These are phyloP conservation scores for Helianthus annuus DNA, from an alignment of 129 eudicot species.

Conservation along the genomic window HanXRQr2.0-SUNRISE NC_035437.2:149770854-149771353, in stretches of 20 bases:
- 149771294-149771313: too few relatives aligned
- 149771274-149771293: too few relatives aligned
- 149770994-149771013: slow-evolving; percentile 27
- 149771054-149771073: slow-evolving; percentile 24
- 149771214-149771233: too few relatives aligned
- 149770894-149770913: neutral
- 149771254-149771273: too few relatives aligned
- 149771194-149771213: too few relatives aligned
- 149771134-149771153: too few relatives aligned
- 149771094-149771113: slow-evolving; percentile 19
- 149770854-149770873: slow-evolving; percentile 12
- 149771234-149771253: too few relatives aligned
- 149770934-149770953: neutral
- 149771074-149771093: slow-evolving; percentile 24
- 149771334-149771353: too few relatives aligned
- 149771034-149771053: slow-evolving; percentile 5
- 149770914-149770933: neutral
- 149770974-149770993: slow-evolving; percentile 23
- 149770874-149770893: slow-evolving; percentile 6
- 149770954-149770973: slow-evolving; percentile 32
- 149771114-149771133: neutral
- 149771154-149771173: too few relatives aligned
- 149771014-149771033: slow-evolving; percentile 40
- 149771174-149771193: too few relatives aligned
- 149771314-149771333: too few relatives aligned